Evolutionary conservation across 768 basidiomycete genomes (phyloP).

Genomic region (Boletus vinaceobasis): DNA sequence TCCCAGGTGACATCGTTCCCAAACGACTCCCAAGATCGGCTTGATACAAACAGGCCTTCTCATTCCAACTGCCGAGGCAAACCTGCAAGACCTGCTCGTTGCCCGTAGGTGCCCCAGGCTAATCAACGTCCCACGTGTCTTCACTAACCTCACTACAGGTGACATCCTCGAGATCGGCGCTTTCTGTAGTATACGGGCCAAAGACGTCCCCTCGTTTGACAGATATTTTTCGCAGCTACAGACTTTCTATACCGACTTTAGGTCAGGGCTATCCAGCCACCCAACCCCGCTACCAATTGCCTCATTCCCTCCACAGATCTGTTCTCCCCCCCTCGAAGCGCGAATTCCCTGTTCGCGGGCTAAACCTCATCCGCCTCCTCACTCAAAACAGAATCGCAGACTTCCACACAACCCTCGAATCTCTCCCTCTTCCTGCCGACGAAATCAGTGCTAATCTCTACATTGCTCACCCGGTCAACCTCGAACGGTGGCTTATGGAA

Average conservation of each 20-base stretch:
- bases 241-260: conserved; percentile 85
- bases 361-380: conserved; percentile 92
- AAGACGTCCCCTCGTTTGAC: conserved; percentile 90
- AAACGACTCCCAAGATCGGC: conserved; percentile 50
- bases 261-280: conserved; percentile 37
- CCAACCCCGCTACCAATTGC: conserved; percentile 3
- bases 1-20: neutral
- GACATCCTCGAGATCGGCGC: conserved; percentile 96
- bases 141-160: conserved; percentile 44
- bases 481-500: conserved; percentile 98
- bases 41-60: conserved; percentile 75
- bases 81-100: conserved; percentile 63
- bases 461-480: conserved; percentile 82
- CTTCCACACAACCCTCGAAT: conserved; percentile 95
- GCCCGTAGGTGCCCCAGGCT: conserved; percentile 55
- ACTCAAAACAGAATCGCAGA: conserved; percentile 96
- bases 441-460: conserved; percentile 65
- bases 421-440: conserved; percentile 69
- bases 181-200: conserved; percentile 85
- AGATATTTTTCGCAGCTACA: conserved; percentile 91
- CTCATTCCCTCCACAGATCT: conserved; percentile 40
- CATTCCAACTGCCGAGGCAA: conserved; percentile 64
- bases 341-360: conserved; percentile 85
- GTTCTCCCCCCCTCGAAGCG: conserved; percentile 79
- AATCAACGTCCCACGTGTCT: neutral